Percentiles rank a stretch among this genome's conserved stretches.
phyloP scores from a whole-genome alignment of 2,329 filamentous ascomycete species.

The Talaromyces sp. region DNA sequence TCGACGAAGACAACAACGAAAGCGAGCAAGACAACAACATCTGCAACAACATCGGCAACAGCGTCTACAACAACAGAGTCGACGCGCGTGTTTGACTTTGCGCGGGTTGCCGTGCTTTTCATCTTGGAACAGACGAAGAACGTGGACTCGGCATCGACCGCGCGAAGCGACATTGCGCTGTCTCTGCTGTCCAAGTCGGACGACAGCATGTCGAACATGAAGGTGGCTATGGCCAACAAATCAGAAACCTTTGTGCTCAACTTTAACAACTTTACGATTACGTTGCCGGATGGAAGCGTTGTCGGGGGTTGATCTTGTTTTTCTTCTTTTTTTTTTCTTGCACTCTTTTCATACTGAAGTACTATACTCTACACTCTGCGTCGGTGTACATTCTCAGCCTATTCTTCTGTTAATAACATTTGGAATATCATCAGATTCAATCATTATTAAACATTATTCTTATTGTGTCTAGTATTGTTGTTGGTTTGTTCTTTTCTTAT shows the following conservation, averaged over 20 bases:
- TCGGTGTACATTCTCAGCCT: not conserved
- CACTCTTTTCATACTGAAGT: not conserved
- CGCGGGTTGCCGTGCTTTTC: slow-evolving; percentile 37
- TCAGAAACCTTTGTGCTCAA: slow-evolving; percentile 26
- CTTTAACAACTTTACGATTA: slow-evolving; percentile 33
- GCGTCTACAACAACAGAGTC: slow-evolving; percentile 6
- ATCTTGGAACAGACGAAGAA: slow-evolving; percentile 31
- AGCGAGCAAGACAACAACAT: not conserved
- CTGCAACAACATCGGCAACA: slow-evolving; percentile 14
- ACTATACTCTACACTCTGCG: not conserved
- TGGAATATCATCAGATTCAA: not conserved
- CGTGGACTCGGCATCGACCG: slow-evolving; percentile 23
- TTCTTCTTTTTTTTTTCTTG: not conserved
- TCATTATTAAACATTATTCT: not conserved
- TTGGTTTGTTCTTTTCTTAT: not conserved
- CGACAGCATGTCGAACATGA: slow-evolving; percentile 16
- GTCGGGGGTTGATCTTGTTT: slow-evolving; percentile 15
- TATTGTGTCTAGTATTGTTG: not conserved
- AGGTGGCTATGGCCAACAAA: slow-evolving; percentile 18
- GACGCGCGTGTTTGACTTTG: slow-evolving; percentile 26
- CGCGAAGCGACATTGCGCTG: slow-evolving; percentile 24
- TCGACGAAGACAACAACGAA: not conserved
- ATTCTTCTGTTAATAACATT: not conserved
- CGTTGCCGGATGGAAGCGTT: slow-evolving; percentile 23
- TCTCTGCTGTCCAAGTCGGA: slow-evolving; percentile 25